Evolutionary conservation across 2,329 filamentous ascomycete genomes (phyloP).

Genomic region (Ceratocystis diversiconidia): DNA sequence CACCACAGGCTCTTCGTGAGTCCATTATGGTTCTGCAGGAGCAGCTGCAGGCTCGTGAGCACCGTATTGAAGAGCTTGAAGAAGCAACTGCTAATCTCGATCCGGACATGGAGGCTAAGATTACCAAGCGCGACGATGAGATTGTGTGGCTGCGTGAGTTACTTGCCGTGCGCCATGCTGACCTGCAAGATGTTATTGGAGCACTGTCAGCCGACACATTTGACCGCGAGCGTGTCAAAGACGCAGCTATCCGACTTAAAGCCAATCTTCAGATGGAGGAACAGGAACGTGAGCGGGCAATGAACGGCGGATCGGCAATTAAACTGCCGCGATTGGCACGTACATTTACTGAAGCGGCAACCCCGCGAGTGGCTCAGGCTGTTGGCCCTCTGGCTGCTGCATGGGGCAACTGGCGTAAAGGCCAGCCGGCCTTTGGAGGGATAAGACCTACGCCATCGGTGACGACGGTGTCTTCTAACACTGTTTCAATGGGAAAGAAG

Average conservation of each 20-base stretch:
- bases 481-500: neutral
- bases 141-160: conserved; percentile 91
- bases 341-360: conserved; percentile 36
- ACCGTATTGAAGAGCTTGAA: conserved; percentile 76
- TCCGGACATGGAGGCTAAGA: conserved; percentile 63
- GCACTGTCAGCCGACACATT: conserved; percentile 61
- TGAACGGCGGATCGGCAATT: conserved; percentile 53
- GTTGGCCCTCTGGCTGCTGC: conserved; percentile 70
- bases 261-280: conserved; percentile 97
- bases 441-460: conserved; percentile 29
- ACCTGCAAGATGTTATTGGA: conserved; percentile 81
- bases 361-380: conserved; percentile 70
- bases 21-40: conserved; percentile 94
- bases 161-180: conserved; percentile 75
- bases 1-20: conserved; percentile 84
- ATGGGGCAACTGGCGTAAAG: conserved; percentile 88
- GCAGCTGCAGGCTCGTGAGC: conserved; percentile 86
- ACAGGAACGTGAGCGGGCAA: conserved; percentile 77
- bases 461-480: neutral
- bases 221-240: conserved; percentile 65
- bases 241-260: conserved; percentile 82
- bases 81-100: conserved; percentile 53
- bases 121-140: conserved; percentile 85
- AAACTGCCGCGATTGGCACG: conserved; percentile 64
- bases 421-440: conserved; percentile 35